Conservation (phyloP, 2,329 filamentous ascomycete genomes). For the Fusarium protoensiforme region DNA sequence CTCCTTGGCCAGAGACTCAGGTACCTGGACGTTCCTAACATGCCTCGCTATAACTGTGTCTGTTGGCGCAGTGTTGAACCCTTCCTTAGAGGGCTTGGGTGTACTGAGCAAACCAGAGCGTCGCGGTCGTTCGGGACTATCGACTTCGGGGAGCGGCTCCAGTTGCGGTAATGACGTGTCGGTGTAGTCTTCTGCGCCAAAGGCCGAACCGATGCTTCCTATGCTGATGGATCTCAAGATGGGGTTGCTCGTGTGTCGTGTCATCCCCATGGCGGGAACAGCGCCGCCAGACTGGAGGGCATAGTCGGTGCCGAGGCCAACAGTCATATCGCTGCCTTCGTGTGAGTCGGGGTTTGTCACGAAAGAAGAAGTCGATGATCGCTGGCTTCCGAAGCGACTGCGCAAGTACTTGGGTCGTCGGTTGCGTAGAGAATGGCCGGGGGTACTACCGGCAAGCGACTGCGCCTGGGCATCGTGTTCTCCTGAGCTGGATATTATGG, state of each 20-base stretch:
- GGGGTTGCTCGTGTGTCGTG: slow-evolving; percentile 62
- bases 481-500: slow-evolving; percentile 44
- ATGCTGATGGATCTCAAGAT: slow-evolving; percentile 85
- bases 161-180: slow-evolving; percentile 59
- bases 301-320: slow-evolving; percentile 77
- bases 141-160: slow-evolving; percentile 61
- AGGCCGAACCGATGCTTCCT: slow-evolving; percentile 82
- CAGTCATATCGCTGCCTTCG: slow-evolving; percentile 78
- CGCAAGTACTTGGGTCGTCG: slow-evolving; percentile 68
- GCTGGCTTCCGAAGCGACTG: slow-evolving; percentile 67
- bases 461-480: slow-evolving; percentile 47
- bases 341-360: slow-evolving; percentile 63
- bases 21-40: slow-evolving; percentile 89
- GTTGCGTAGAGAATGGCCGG: slow-evolving; percentile 58
- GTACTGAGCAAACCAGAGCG: slow-evolving; percentile 70
- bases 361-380: slow-evolving; percentile 71
- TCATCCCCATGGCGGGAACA: slow-evolving; percentile 64
- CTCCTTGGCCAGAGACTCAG: slow-evolving; percentile 86
- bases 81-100: slow-evolving; percentile 70
- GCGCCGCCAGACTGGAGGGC: slow-evolving; percentile 86
- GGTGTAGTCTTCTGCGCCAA: slow-evolving; percentile 69
- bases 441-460: slow-evolving; percentile 55
- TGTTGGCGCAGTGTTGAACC: slow-evolving; percentile 72
- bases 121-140: slow-evolving; percentile 53
- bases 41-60: slow-evolving; percentile 91